These are phyloP conservation scores for Candida glucosophila DNA, from an alignment of 1,139 yeast genomes.

Conservation along the genomic window DNA sequence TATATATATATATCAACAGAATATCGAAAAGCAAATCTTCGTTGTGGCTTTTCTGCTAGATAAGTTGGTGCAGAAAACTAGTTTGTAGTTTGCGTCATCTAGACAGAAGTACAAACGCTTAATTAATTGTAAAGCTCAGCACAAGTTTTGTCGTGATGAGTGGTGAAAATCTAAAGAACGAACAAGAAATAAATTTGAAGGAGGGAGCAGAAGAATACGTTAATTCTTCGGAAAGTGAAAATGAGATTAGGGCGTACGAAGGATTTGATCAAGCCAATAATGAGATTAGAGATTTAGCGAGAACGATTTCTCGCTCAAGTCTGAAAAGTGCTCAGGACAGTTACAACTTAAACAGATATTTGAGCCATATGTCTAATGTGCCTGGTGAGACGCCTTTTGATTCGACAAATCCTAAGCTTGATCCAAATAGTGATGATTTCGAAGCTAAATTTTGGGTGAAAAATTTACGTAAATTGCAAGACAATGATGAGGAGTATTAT, in stretches of 20 bases:
- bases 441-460: constrained; percentile 69
- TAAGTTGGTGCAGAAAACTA: no score
- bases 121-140: no score
- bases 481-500: constrained; percentile 51
- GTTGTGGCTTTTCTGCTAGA: no score
- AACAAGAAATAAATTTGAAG: no score
- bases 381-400: constrained; percentile 38
- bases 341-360: constrained; percentile 38
- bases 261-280: constrained; percentile 21
- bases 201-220: constrained; percentile 92
- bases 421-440: constrained; percentile 44
- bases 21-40: no score
- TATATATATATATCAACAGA: no score
- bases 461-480: constrained; percentile 48
- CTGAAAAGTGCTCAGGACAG: constrained; percentile 14
- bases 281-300: constrained; percentile 23
- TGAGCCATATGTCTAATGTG: constrained; percentile 44
- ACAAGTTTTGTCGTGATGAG: no score
- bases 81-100: no score
- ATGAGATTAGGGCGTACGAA: constrained; percentile 29
- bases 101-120: no score
- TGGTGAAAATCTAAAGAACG: no score
- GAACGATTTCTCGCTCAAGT: constrained; percentile 16
- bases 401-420: constrained; percentile 11
- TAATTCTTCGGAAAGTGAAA: constrained; percentile 41